A percentile compares a stretch with the other conserved stretches of the same genome.
phyloP scores from a whole-genome alignment of 306 rosid genomes.

The Casuarina cunninghamiana region DNA sequence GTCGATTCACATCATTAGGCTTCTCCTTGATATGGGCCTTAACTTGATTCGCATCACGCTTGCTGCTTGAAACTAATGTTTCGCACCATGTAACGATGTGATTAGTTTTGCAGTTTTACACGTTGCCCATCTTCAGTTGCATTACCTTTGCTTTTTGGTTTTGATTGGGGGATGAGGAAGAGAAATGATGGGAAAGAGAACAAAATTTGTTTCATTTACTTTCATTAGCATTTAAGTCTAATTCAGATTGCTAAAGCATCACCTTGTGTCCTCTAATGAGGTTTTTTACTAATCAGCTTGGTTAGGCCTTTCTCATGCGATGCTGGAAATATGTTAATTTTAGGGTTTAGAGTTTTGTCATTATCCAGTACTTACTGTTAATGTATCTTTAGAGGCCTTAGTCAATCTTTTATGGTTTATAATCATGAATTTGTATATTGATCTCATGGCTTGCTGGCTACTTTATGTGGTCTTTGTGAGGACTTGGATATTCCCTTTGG shows the following conservation, averaged over 20 bases:
- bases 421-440: not conserved
- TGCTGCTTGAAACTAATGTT: too few species aligned
- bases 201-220: too few species aligned
- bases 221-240: too few species aligned
- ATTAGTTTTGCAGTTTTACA: too few species aligned
- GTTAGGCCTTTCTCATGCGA: not conserved
- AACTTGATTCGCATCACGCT: too few species aligned
- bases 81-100: too few species aligned
- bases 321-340: not conserved
- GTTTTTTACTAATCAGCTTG: not conserved
- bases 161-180: too few species aligned
- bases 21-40: too few species aligned
- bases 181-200: too few species aligned
- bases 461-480: constrained; percentile 65
- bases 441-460: constrained; percentile 45
- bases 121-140: too few species aligned
- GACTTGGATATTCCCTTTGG: constrained; percentile 73
- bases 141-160: too few species aligned
- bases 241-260: not conserved
- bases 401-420: not conserved
- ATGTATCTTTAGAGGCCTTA: constrained; percentile 6
- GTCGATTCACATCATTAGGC: too few species aligned
- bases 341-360: not conserved
- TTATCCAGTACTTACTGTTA: not conserved
- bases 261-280: not conserved